Percentiles rank a stretch among this genome's conserved stretches.
Conservation (phyloP, 768 basidiomycete species). For the Lentinus tigrinus region DNA sequence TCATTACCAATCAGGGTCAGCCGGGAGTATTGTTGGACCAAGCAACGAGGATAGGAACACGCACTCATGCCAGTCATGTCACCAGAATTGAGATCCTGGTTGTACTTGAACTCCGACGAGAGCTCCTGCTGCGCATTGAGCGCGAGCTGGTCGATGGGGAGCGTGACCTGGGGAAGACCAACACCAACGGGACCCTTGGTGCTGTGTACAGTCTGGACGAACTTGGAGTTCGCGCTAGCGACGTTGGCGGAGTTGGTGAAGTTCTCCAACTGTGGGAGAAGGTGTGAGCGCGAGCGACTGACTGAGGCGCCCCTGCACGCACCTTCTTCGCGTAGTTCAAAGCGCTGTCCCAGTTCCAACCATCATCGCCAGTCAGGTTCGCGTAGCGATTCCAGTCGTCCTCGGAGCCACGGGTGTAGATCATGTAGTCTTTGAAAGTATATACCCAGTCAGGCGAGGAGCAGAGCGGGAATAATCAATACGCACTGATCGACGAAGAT, state of each 20-base stretch:
- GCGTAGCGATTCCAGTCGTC: constrained; percentile 26
- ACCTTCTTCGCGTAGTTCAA: constrained; percentile 18
- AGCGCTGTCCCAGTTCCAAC: constrained; percentile 25
- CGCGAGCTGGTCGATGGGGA: constrained; percentile 1
- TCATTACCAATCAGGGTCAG: not conserved
- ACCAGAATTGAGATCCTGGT: constrained; percentile 19
- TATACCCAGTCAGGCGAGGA: not conserved
- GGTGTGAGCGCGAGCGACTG: not conserved
- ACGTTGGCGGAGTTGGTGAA: not conserved
- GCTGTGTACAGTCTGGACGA: constrained; percentile 17
- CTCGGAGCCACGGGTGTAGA: constrained; percentile 24
- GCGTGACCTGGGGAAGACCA: constrained; percentile 5
- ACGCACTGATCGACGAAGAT: constrained; percentile 24
- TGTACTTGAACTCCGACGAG: constrained; percentile 20
- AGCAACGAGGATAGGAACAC: not conserved
- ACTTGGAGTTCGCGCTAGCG: not conserved
- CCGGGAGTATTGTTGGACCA: not conserved
- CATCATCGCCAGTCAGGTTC: constrained; percentile 21
- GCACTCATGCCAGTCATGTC: constrained; percentile 18
- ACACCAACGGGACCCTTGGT: constrained; percentile 9
- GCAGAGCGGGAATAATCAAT: not conserved
- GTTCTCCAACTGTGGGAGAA: not conserved
- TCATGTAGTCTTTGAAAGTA: constrained; percentile 19
- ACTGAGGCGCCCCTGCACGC: not conserved
- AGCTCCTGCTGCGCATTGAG: constrained; percentile 3